A percentile compares a stretch with the other conserved stretches of the same genome.
These are phyloP conservation scores for Amanita inopinata DNA, from an alignment of 768 basidiomycete genomes.

Conservation along the genomic window DNA sequence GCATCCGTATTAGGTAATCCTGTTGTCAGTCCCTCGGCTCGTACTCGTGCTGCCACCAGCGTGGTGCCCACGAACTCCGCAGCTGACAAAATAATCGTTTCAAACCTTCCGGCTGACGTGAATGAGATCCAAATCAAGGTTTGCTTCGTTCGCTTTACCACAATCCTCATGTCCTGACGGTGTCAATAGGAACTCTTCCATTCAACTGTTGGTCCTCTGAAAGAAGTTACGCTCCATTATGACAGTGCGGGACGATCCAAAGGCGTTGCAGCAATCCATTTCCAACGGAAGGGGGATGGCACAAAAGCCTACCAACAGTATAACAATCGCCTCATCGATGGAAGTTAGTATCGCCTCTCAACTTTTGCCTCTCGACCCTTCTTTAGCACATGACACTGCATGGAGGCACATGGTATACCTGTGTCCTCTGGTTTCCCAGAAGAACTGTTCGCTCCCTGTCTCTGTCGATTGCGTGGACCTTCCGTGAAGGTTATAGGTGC, in stretches of 20 bases:
- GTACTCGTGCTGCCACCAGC: constrained; percentile 37
- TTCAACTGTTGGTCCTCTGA: constrained; percentile 80
- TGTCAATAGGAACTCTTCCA: constrained; percentile 77
- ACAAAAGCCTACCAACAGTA: constrained; percentile 89
- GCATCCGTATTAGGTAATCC: constrained; percentile 52
- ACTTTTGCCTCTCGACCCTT: constrained; percentile 30
- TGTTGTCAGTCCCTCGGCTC: constrained; percentile 35
- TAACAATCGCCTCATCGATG: constrained; percentile 99
- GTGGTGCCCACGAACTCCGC: constrained; percentile 26
- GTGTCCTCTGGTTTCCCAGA: constrained; percentile 17
- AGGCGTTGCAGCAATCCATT: constrained; percentile 81
- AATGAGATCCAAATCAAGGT: constrained; percentile 93
- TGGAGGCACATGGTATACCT: constrained; percentile 16
- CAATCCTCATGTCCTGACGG: neutral
- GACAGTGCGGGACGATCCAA: constrained; percentile 82
- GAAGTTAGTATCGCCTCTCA: constrained; percentile 90
- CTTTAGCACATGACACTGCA: constrained; percentile 17
- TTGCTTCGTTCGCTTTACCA: constrained; percentile 16
- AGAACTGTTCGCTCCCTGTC: constrained; percentile 36
- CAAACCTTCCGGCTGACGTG: constrained; percentile 87
- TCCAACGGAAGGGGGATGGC: constrained; percentile 81
- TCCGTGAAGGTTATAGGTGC: neutral
- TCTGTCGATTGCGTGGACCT: constrained; percentile 19
- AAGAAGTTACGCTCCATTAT: constrained; percentile 78
- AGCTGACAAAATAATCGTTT: constrained; percentile 91